phyloP scores from a whole-genome alignment of 2,329 filamentous ascomycete species.

The Nemania sp. region DNA sequence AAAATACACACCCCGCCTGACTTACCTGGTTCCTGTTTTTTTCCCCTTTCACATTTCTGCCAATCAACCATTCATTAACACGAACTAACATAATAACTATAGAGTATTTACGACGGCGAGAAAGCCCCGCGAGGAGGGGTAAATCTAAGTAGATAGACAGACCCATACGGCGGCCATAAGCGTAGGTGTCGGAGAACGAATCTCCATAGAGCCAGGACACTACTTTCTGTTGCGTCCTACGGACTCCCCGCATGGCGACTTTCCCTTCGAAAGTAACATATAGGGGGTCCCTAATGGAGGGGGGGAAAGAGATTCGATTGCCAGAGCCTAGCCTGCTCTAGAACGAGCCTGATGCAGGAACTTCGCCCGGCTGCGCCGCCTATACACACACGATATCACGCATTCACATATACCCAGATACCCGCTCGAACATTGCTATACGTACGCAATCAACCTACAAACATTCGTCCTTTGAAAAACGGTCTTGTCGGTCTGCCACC shows the following conservation, averaged over 20 bases:
- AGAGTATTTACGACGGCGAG: slow-evolving; percentile 50
- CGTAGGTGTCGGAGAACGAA: slow-evolving; percentile 10
- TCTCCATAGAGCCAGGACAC: slow-evolving; percentile 2
- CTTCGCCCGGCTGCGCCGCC: not conserved
- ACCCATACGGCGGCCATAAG: not conserved
- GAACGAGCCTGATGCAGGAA: slow-evolving; percentile 1
- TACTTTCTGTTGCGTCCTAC: slow-evolving; percentile 5
- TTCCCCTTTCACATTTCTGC: not conserved
- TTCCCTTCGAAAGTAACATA: not conserved
- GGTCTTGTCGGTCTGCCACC: slow-evolving; percentile 26
- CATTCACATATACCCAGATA: slow-evolving; percentile 2
- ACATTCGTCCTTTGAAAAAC: not conserved
- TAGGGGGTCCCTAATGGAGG: not conserved
- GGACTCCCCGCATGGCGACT: slow-evolving; percentile 3
- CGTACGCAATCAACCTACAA: not conserved
- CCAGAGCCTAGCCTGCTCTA: slow-evolving; percentile 18
- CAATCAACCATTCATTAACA: not conserved
- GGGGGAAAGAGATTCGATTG: not conserved
- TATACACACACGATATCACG: slow-evolving; percentile 11
- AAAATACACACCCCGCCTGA: not conserved
- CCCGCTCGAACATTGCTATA: not conserved
- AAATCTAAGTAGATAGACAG: not conserved
- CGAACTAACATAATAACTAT: slow-evolving; percentile 24
- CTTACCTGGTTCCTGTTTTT: not conserved
- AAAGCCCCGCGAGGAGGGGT: slow-evolving; percentile 42